Conservation (phyloP, 208 protist species). For the Trichomonas gallinae region DNA sequence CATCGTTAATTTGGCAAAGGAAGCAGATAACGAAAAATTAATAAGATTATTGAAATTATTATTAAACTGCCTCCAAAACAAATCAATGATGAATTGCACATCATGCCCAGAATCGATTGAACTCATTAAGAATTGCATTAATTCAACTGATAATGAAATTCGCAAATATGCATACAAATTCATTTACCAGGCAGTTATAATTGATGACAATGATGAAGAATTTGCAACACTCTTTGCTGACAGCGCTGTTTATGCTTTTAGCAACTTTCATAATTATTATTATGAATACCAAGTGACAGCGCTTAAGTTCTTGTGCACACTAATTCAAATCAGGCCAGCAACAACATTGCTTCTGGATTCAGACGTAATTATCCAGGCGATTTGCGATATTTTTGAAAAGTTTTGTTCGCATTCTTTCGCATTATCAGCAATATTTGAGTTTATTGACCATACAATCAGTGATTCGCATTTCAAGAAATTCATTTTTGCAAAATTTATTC, state of each 20-base stretch:
- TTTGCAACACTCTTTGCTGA: background rate
- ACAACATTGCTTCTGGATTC: background rate
- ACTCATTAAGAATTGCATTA: background rate
- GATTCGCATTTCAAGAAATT: background rate
- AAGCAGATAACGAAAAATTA: background rate
- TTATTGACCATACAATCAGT: background rate
- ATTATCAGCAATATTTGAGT: background rate
- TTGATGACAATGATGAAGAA: background rate
- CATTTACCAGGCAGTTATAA: background rate
- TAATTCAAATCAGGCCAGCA: background rate
- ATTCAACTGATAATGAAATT: background rate
- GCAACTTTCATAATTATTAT: background rate
- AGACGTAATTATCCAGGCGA: background rate
- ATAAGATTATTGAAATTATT: background rate
- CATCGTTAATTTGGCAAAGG: background rate
- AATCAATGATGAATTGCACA: background rate
- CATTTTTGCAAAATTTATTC: background rate
- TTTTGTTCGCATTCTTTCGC: background rate
- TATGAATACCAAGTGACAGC: background rate
- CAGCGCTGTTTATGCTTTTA: background rate
- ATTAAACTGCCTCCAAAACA: background rate
- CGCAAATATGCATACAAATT: background rate
- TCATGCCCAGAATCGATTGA: background rate
- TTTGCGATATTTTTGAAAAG: background rate
- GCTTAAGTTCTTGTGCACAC: background rate